Evolutionary conservation across 2,329 filamentous ascomycete species (phyloP).

Genomic region (Metarhizium guizhouense): DNA sequence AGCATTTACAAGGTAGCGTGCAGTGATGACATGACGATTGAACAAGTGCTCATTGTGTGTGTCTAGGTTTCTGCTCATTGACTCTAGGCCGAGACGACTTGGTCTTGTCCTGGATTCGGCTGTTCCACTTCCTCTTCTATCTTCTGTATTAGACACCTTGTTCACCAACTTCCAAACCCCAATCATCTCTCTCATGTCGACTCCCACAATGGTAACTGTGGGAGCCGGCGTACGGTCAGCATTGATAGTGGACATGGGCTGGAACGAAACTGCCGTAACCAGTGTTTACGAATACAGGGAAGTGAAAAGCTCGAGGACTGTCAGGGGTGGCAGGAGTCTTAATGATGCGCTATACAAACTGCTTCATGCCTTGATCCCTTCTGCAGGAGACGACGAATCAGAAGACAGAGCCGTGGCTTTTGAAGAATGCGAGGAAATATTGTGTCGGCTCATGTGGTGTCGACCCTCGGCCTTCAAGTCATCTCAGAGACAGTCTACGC

Average conservation of each 20-base stretch:
- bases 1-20: slow-evolving; percentile 63
- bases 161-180: slow-evolving; percentile 77
- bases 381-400: slow-evolving; percentile 19
- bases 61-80: slow-evolving; percentile 53
- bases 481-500: slow-evolving; percentile 28
- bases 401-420: slow-evolving; percentile 47
- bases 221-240: slow-evolving; percentile 80
- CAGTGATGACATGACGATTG: neutral
- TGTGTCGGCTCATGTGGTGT: slow-evolving; percentile 73
- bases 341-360: slow-evolving; percentile 60
- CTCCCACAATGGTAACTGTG: slow-evolving; percentile 63
- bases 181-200: slow-evolving; percentile 70
- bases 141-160: slow-evolving; percentile 64
- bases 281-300: slow-evolving; percentile 87
- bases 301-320: slow-evolving; percentile 58
- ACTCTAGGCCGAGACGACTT: slow-evolving; percentile 67
- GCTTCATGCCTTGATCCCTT: slow-evolving; percentile 30
- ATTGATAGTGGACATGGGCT: slow-evolving; percentile 82
- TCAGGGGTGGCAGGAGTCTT: slow-evolving; percentile 66
- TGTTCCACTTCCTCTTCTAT: slow-evolving; percentile 69
- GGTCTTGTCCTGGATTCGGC: slow-evolving; percentile 69
- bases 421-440: slow-evolving; percentile 73
- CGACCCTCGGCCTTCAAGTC: slow-evolving; percentile 22
- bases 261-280: slow-evolving; percentile 81
- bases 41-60: neutral